These are phyloP conservation scores for Colletotrichum melonis DNA, from an alignment of 2,329 filamentous ascomycete genomes.

Conservation along the genomic window DNA sequence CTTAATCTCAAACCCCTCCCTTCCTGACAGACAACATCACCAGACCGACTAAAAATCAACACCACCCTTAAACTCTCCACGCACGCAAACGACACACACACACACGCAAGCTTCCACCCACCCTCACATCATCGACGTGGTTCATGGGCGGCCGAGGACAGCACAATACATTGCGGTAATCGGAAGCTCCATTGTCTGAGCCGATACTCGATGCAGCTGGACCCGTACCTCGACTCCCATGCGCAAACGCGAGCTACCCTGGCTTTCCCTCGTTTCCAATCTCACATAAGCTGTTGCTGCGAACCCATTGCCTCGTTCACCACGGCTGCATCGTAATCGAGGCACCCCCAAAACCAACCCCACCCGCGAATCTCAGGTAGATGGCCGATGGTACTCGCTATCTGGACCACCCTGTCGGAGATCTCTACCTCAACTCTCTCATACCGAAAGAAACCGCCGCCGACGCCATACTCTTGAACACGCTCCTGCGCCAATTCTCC, in stretches of 20 bases:
- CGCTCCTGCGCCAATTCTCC: conserved; percentile 46
- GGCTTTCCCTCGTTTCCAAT: conserved; percentile 46
- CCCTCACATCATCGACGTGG: conserved; percentile 16
- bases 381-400: conserved; percentile 78
- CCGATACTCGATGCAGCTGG: conserved; percentile 35
- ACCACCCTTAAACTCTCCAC: not conserved
- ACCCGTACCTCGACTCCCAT: conserved; percentile 45
- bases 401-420: conserved; percentile 68
- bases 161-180: conserved; percentile 22
- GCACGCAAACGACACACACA: not conserved
- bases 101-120: not conserved
- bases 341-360: conserved; percentile 17
- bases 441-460: conserved; percentile 56
- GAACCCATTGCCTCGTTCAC: conserved; percentile 13
- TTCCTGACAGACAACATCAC: conserved; percentile 18
- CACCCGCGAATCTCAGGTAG: conserved; percentile 56
- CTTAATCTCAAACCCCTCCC: conserved; percentile 5
- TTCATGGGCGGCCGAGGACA: conserved; percentile 31
- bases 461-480: conserved; percentile 49
- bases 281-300: conserved; percentile 44
- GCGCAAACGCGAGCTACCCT: conserved; percentile 51
- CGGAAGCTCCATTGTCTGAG: conserved; percentile 23
- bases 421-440: conserved; percentile 62
- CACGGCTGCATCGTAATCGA: conserved; percentile 32
- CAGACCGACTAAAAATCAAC: conserved; percentile 19